Base-by-base conservation (phyloP, 208 protist species). In the Naegleria lovaniensis region DNA sequence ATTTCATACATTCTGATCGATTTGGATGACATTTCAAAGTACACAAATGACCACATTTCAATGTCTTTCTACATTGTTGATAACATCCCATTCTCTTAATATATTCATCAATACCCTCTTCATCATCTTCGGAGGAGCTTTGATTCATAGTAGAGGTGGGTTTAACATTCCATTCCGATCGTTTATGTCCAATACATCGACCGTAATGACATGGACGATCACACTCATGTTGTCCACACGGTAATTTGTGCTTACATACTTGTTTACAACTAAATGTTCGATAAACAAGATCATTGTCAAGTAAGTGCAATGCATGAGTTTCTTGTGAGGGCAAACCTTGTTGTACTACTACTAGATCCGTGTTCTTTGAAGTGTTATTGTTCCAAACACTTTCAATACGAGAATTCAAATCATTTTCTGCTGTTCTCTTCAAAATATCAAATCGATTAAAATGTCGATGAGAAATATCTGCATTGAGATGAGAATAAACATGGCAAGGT, bases 11-110 rank as follows among this genome's bases (percentile, higher is more conserved):
- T 5, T 67, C 9, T 0, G 29, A 38, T 67, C 11, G 22, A 55
- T 0, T 16, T 11, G 85, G 85, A 67, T 89, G 85, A 67, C 85
- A 89, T 40, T 58, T 58, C 48, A 43, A 4, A 15, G 5, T 55
- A 40, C 85, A 89, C 4, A 67, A n/a, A 67, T 89, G 85, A 41
- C 48, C 48, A 40, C 85, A 89, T 41, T 36, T 15, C 51, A 89
- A 89, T 25, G 1, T 41, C 7, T 38, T 67, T 59, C 36, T 39
- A 89, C 85, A 89, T 67, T 52, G 25, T 40, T 89, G 85, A 55
- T 41, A 25, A 89, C 85, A 89, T 75, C 85, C 85, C 15, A 25
- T 67, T 25, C 29, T 40, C 25, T 41, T 33, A 16, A 67, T 41
- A 39, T 43, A 40, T 22, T 58, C 41, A 38, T 67, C 85, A 38